A percentile compares a stretch with the other conserved stretches of the same genome.
Evolutionary conservation across 2,329 filamentous ascomycete genomes (phyloP).

Genomic region (Beauveria rudraprayagi): DNA sequence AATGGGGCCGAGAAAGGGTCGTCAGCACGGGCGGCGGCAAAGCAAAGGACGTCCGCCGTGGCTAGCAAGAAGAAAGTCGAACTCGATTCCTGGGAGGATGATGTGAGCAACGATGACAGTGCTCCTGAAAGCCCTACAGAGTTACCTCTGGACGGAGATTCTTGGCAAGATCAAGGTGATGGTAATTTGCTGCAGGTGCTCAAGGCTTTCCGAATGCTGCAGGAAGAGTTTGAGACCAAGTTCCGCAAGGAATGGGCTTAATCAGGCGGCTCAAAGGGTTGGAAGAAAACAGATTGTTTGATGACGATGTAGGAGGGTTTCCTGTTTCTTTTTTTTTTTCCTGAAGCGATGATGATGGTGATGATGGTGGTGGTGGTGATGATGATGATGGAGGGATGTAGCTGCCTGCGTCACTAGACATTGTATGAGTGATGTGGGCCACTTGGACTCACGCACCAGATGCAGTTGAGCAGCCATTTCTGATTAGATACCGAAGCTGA

Average conservation of each 20-base stretch:
- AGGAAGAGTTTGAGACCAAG: slow-evolving; percentile 54
- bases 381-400: no score
- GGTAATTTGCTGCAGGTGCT: slow-evolving; percentile 48
- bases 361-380: no score
- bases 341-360: no score
- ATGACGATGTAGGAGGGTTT: no score
- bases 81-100: slow-evolving; percentile 41
- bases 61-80: slow-evolving; percentile 31
- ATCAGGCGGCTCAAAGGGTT: not conserved
- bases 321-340: no score
- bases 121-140: not conserved
- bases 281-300: no score
- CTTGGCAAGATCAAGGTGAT: slow-evolving; percentile 29
- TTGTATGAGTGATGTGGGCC: no score
- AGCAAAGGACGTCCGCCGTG: not conserved
- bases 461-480: no score
- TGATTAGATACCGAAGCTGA: no score
- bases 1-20: not conserved
- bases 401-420: no score
- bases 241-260: slow-evolving; percentile 55
- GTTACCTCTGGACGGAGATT: slow-evolving; percentile 2
- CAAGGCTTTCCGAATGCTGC: slow-evolving; percentile 48
- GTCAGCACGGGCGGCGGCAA: not conserved
- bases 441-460: no score
- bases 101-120: slow-evolving; percentile 12